A percentile compares a stretch with the other conserved stretches of the same genome.
These are phyloP conservation scores for Fusarium acutatum DNA, from an alignment of 2,329 filamentous ascomycete genomes.

Conservation along the genomic window DNA sequence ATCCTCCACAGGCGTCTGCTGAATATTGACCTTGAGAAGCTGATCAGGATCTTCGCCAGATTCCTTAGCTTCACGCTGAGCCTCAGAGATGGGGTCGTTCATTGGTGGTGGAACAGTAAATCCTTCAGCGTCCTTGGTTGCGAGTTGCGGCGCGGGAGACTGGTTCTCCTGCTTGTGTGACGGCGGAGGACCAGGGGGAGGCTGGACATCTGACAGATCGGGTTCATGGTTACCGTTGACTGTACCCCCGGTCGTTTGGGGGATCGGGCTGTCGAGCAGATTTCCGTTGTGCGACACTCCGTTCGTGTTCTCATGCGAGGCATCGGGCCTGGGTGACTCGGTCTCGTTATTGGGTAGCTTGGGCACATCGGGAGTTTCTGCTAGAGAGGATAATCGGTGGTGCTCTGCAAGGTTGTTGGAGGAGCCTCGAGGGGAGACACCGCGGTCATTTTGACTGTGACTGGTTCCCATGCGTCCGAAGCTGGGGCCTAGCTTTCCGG, in stretches of 20 bases:
- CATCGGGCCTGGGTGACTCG: conserved; percentile 32
- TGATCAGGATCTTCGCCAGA: conserved; percentile 67
- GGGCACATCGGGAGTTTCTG: conserved; percentile 61
- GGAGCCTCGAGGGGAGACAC: conserved; percentile 65
- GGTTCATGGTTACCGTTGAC: conserved; percentile 58
- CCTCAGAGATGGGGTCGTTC: conserved; percentile 74
- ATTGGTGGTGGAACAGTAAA: conserved; percentile 75
- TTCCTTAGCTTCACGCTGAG: conserved; percentile 68
- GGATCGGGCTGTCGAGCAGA: conserved; percentile 44
- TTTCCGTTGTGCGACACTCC: conserved; percentile 49
- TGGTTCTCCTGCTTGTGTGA: conserved; percentile 50
- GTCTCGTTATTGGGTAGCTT: conserved; percentile 41
- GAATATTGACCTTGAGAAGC: conserved; percentile 81
- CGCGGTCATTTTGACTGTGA: conserved; percentile 57
- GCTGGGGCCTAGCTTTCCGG: conserved; percentile 59
- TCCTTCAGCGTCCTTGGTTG: conserved; percentile 76
- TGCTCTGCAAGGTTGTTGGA: conserved; percentile 67
- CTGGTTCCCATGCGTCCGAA: conserved; percentile 73
- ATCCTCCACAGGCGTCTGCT: conserved; percentile 79
- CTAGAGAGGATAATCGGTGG: conserved; percentile 64
- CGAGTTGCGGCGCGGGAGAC: conserved; percentile 40
- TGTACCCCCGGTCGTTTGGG: conserved; percentile 43
- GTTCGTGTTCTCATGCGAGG: conserved; percentile 55
- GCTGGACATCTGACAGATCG: conserved; percentile 61
- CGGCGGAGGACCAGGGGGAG: conserved; percentile 61